phyloP scores from a whole-genome alignment of 306 rosid species.

The Echinosophora koreensis region DNA sequence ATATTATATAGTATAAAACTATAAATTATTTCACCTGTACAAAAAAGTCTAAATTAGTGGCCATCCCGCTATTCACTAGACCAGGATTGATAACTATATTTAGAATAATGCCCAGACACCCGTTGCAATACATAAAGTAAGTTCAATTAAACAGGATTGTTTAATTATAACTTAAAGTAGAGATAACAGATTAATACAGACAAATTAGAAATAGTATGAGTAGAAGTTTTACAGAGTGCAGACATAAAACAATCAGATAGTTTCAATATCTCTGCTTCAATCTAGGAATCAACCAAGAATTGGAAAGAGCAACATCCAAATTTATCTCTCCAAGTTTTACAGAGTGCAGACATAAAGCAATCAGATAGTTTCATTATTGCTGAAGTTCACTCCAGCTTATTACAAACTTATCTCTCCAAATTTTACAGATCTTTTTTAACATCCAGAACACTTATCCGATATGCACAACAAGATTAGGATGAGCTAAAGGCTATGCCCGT shows the following conservation, averaged over 20 bases:
- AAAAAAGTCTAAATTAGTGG: too few relatives aligned
- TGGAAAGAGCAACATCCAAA: not conserved
- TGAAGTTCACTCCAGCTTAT: not conserved
- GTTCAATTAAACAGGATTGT: not conserved
- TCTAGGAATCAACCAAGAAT: slow-evolving; percentile 14
- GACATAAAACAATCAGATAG: not conserved
- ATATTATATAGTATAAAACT: too few relatives aligned
- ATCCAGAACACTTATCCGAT: not conserved
- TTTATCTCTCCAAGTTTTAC: not conserved
- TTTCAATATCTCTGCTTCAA: not conserved
- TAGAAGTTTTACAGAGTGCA: not conserved
- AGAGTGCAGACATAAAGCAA: not conserved
- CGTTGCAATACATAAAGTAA: too few relatives aligned
- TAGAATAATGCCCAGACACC: not conserved
- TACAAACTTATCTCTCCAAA: not conserved
- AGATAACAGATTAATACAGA: not conserved
- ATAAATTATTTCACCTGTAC: too few relatives aligned
- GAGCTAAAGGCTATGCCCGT: not conserved
- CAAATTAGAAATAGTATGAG: not conserved
- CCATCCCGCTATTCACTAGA: too few relatives aligned
- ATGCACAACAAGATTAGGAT: not conserved
- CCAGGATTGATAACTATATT: too few relatives aligned
- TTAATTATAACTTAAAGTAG: not conserved
- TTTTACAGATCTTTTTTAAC: not conserved
- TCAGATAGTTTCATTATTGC: slow-evolving; percentile 2